A percentile compares a stretch with the other conserved stretches of the same genome.
phyloP scores from a whole-genome alignment of 495 filamentous ascomycete genomes.

The Bombardia bombarda region DNA sequence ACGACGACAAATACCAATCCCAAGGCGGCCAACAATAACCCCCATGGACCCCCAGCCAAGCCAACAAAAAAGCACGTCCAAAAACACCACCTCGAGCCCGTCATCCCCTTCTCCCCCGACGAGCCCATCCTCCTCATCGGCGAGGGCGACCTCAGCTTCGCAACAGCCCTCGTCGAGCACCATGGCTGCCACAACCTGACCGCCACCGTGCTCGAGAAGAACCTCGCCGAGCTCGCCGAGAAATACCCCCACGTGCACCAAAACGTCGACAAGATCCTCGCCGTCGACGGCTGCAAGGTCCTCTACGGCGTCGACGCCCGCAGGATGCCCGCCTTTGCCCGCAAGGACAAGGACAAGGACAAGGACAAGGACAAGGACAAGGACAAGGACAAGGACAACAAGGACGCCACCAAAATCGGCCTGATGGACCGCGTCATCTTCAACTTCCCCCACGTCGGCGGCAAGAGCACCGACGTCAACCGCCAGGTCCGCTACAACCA shows the following conservation, averaged over 20 bases:
- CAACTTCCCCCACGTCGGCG: slow-evolving; percentile 96
- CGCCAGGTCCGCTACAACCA: slow-evolving; percentile 90
- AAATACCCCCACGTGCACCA: slow-evolving; percentile 73
- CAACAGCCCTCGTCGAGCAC: slow-evolving; percentile 61
- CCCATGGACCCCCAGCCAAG: not conserved
- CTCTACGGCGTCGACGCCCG: slow-evolving; percentile 69
- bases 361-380: not conserved
- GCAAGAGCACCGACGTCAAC: slow-evolving; percentile 85
- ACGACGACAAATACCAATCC: not conserved
- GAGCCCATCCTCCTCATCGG: slow-evolving; percentile 79
- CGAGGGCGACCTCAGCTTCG: slow-evolving; percentile 92
- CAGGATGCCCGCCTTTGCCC: slow-evolving; percentile 48
- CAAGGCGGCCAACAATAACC: not conserved
- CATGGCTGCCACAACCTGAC: slow-evolving; percentile 61
- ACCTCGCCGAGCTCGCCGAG: slow-evolving; percentile 36
- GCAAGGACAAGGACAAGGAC: too few species aligned
- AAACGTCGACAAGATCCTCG: slow-evolving; percentile 48
- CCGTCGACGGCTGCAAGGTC: slow-evolving; percentile 37
- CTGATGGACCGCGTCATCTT: slow-evolving; percentile 75
- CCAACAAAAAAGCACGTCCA: slow-evolving; percentile 10
- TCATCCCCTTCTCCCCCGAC: slow-evolving; percentile 63
- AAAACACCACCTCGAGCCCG: slow-evolving; percentile 39
- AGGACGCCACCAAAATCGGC: slow-evolving; percentile 13
- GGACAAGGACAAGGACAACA: not conserved
- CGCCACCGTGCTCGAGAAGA: slow-evolving; percentile 42